Conservation (phyloP, 192 early-diverging fungal species). For the Coemansia sp. region DNA sequence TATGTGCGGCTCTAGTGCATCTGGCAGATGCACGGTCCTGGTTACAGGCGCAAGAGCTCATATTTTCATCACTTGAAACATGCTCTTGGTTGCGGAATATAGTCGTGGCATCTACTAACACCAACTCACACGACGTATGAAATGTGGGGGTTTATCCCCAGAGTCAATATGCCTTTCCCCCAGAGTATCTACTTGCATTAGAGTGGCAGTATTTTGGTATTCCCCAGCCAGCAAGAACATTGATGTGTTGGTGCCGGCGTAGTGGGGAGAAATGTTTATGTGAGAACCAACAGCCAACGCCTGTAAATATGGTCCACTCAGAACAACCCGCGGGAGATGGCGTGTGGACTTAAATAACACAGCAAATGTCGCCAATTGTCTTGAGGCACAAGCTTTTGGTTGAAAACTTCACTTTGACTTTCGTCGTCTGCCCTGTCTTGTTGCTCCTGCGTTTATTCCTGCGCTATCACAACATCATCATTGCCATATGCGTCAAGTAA, state of each 20-base stretch:
- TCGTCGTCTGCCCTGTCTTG: neutral
- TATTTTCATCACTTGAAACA: too few relatives aligned
- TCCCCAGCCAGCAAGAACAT: neutral
- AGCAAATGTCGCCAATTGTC: neutral
- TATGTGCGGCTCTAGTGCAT: too few relatives aligned
- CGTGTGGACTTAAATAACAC: neutral
- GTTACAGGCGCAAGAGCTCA: too few relatives aligned
- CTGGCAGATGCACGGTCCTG: too few relatives aligned
- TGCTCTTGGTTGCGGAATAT: too few relatives aligned
- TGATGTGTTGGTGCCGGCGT: too few relatives aligned
- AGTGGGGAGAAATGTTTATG: neutral
- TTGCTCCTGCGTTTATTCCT: too few relatives aligned
- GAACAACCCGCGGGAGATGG: too few relatives aligned
- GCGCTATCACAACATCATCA: neutral
- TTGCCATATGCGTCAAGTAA: slow-evolving; percentile 14
- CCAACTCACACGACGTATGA: neutral
- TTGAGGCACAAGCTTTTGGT: neutral
- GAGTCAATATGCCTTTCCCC: neutral
- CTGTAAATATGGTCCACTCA: too few relatives aligned
- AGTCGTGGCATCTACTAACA: too few relatives aligned
- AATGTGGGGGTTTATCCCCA: neutral
- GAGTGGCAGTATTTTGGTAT: neutral
- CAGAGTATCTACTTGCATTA: neutral
- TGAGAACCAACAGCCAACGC: too few relatives aligned
- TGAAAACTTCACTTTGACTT: neutral